Conservation (phyloP, 1,284 basidiomycete genomes). For the Pseudozyma thailandica region DNA sequence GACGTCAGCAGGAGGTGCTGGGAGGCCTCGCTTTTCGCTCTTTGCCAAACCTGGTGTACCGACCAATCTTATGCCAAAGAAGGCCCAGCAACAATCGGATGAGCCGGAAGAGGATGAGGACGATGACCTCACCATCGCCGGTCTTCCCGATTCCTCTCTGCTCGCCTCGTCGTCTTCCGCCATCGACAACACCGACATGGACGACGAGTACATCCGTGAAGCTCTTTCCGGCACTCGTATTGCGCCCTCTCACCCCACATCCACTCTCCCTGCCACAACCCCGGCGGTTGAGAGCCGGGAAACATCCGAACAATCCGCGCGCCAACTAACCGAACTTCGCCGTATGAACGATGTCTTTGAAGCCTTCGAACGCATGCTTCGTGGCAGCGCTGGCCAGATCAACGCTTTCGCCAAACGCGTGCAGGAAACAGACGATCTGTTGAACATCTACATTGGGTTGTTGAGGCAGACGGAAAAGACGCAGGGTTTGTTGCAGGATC, state of each 20-base stretch:
- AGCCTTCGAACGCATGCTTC: constrained; percentile 57
- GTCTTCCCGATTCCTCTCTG: constrained; percentile 17
- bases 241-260: constrained; percentile 10
- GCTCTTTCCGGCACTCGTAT: constrained; percentile 43
- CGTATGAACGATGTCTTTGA: constrained; percentile 64
- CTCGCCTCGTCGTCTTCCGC: constrained; percentile 12
- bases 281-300: constrained; percentile 30
- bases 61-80: constrained; percentile 37
- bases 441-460: constrained; percentile 61
- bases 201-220: constrained; percentile 51
- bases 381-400: constrained; percentile 54
- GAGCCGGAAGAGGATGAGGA: constrained; percentile 31
- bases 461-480: constrained; percentile 60
- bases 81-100: constrained; percentile 10
- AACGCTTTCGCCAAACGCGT: constrained; percentile 59
- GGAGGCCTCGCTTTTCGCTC: constrained; percentile 42
- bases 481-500: constrained; percentile 54
- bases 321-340: constrained; percentile 57
- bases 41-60: constrained; percentile 48
- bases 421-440: constrained; percentile 55
- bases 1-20: constrained; percentile 11
- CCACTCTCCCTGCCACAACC: constrained; percentile 32
- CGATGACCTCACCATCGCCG: constrained; percentile 33
- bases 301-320: constrained; percentile 48
- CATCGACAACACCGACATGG: neutral